A percentile compares a stretch with the other conserved stretches of the same genome.
Conservation (phyloP, 2,329 filamentous ascomycete genomes). For the Colletotrichum siamense region DNA sequence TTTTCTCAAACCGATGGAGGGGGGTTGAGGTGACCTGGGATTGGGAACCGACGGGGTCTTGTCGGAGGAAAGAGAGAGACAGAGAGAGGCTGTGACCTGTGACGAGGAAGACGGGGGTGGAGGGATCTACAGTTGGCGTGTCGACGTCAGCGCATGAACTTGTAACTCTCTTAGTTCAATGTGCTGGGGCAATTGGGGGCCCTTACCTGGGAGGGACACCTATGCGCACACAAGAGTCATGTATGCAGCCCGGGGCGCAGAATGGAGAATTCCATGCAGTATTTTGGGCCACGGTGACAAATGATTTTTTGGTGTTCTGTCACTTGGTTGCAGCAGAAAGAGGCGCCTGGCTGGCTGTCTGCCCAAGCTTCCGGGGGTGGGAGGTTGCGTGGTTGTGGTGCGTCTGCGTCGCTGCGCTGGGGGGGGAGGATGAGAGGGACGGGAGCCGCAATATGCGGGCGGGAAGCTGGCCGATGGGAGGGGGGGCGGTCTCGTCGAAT, state of each 20-base stretch:
- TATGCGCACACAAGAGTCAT: conserved; percentile 20
- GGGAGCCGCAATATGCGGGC: neutral
- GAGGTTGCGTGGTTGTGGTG: neutral
- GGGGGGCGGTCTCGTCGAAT: neutral
- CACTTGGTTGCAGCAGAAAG: neutral
- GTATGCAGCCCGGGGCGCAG: neutral
- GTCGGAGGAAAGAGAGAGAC: neutral
- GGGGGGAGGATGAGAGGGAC: neutral
- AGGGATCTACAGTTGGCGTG: conserved; percentile 43
- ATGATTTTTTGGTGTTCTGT: neutral
- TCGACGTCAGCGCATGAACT: conserved; percentile 57
- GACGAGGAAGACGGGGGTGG: conserved; percentile 9
- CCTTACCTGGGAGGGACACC: conserved; percentile 13
- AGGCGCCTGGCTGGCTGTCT: neutral
- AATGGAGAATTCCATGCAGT: neutral
- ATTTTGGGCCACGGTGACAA: neutral
- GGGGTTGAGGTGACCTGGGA: neutral
- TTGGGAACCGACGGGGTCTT: neutral
- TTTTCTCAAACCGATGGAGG: neutral
- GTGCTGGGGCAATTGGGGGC: conserved; percentile 19
- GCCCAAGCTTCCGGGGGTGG: neutral
- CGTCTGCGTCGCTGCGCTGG: neutral
- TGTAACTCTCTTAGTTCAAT: conserved; percentile 23
- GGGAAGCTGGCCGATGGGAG: neutral
- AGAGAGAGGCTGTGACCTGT: conserved; percentile 19